Conservation (phyloP, 331 rosid genomes). For the Ulmus americana region DNA sequence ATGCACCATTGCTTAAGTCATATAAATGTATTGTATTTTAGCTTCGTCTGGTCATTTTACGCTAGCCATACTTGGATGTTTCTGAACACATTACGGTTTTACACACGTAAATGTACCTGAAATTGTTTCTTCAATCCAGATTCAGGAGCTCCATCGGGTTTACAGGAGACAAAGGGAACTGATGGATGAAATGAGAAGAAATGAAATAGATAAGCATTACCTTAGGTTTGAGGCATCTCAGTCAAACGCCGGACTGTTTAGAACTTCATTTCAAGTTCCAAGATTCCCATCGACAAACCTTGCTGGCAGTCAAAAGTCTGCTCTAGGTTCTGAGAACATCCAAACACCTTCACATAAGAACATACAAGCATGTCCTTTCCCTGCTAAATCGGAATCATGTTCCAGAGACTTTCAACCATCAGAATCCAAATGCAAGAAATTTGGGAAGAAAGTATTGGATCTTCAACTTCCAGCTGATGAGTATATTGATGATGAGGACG, state of each 20-base stretch:
- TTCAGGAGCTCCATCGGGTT: conserved; percentile 76
- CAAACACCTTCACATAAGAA: conserved; percentile 32
- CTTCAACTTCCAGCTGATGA: conserved; percentile 75
- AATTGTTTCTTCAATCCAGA: conserved; percentile 40
- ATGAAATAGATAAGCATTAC: conserved; percentile 32
- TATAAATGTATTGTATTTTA: not conserved
- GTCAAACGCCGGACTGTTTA: conserved; percentile 36
- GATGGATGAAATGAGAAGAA: conserved; percentile 50
- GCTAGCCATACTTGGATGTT: conserved; percentile 8
- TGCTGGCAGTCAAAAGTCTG: conserved; percentile 29
- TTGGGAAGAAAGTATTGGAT: conserved; percentile 59
- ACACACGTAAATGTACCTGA: conserved; percentile 17
- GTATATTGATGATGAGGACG: conserved; percentile 46
- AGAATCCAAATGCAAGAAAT: conserved; percentile 42
- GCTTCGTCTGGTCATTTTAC: not conserved
- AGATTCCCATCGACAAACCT: conserved; percentile 33
- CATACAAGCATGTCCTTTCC: conserved; percentile 22
- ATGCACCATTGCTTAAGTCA: not conserved
- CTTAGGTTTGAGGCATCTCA: conserved; percentile 33
- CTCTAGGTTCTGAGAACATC: conserved; percentile 26
- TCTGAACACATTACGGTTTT: conserved; percentile 9
- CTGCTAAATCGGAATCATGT: conserved; percentile 29
- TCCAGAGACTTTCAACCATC: conserved; percentile 22
- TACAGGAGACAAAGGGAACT: conserved; percentile 67
- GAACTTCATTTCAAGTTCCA: conserved; percentile 23